Evolutionary conservation across 2,329 filamentous ascomycete species (phyloP), one percentile per base, ranked within the genome.

Genomic region (Cladophialophora carrionii): DNA sequence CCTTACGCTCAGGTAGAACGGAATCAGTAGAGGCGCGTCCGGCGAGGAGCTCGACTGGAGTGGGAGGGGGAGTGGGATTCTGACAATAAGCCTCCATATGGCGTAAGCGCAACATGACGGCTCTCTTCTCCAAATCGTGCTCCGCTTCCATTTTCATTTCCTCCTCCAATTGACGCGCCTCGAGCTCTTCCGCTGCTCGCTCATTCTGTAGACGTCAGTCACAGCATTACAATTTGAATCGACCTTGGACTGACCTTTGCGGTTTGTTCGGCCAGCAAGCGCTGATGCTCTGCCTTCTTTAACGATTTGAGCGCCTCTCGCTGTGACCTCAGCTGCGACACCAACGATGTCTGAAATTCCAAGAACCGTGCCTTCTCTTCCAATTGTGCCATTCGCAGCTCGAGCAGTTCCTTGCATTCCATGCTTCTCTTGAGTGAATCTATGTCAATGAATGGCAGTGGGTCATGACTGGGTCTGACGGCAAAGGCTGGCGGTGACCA

Each of bases 51-150:
- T 29, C 66, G 63, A 68, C 26, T 69, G 74, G 72, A 6, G 75
- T 75, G 22, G 71, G 66, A 9, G 76, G 77, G 12, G 76, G 76
- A 62, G 76, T 78, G 3, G 76, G 72, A 56, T 75, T 80, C 61
- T 72, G 76, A 61, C 80, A 78, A 70, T 80, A 81, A 24, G 77
- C 78, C 71, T 81, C 79, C 79, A 81, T 81, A 57, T 81, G 76
- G 59, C 79, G 79, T 57, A 81, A 79, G 57, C 79, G 77, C 9
- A 76, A 78, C 34, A 77, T 74, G 7, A 78, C 77, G 49, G 79
- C 77, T 62, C 75, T 70, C 65, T 81, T 81, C 10, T 77, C 77
- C 7, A 75, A 73, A 49, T 81, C 76, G 55, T 81, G 79, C 32
- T 81, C 79, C 24, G 78, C 76, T 41, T 76, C 73, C 62, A 80